Conservation (phyloP, 1,284 basidiomycete genomes). For the Ceratobasidium sp. region DNA sequence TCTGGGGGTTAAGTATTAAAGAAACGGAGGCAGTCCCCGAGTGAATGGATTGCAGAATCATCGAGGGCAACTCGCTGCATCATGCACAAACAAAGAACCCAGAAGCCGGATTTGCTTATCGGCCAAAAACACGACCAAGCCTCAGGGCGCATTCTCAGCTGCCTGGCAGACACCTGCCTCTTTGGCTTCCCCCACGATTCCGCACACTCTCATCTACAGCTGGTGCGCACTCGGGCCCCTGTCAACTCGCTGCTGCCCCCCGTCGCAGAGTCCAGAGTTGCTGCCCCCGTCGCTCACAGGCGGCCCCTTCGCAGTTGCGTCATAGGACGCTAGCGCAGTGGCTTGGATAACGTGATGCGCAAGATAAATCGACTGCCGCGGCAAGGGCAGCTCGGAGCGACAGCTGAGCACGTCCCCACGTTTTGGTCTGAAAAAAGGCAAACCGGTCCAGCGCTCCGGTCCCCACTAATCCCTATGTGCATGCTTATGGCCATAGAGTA, state of each 20-base stretch:
- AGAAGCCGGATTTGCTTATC: too few relatives aligned
- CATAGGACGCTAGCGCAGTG: neutral
- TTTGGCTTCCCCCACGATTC: neutral
- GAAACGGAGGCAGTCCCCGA: neutral
- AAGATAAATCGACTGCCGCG: too few relatives aligned
- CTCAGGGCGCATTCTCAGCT: too few relatives aligned
- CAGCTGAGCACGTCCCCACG: slow-evolving; percentile 4
- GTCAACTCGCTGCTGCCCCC: neutral
- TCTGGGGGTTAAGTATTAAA: neutral
- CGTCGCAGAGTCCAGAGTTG: neutral
- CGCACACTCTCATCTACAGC: slow-evolving; percentile 1
- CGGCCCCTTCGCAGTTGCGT: slow-evolving; percentile 12
- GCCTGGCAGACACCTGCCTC: too few relatives aligned
- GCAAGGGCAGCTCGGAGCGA: too few relatives aligned
- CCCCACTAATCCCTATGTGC: neutral
- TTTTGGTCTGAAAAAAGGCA: slow-evolving; percentile 17
- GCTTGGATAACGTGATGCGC: neutral
- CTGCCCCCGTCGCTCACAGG: neutral
- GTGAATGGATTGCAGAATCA: neutral
- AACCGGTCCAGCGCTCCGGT: neutral
- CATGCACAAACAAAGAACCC: neutral
- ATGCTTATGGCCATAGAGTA: neutral
- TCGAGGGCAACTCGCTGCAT: neutral
- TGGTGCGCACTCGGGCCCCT: slow-evolving; percentile 2
- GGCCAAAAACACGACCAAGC: too few relatives aligned